Evolutionary conservation across 2,329 filamentous ascomycete genomes (phyloP).

Genomic region (Pyricularia grisea): DNA sequence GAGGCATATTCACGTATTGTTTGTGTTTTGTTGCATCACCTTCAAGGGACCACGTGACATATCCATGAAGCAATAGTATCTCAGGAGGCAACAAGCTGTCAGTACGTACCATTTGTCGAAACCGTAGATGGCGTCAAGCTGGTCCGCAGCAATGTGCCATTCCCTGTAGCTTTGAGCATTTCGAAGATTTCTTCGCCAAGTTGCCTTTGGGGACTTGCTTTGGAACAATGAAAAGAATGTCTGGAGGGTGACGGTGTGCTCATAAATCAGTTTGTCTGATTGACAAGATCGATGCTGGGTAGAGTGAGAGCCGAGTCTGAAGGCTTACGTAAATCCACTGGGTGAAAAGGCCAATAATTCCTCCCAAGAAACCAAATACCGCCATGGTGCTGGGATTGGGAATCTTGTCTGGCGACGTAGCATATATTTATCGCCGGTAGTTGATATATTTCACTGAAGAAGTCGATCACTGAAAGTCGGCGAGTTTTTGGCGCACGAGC

Average conservation of each 20-base stretch:
- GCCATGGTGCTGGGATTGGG: background rate
- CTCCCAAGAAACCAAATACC: background rate
- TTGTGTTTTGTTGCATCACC: too few species aligned
- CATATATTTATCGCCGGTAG: background rate
- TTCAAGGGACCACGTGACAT: background rate
- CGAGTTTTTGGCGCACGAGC: background rate
- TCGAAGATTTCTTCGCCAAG: slow-evolving; percentile 56
- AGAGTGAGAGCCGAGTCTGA: background rate
- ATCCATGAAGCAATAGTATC: background rate
- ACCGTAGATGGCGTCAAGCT: slow-evolving; percentile 73
- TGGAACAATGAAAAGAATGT: background rate
- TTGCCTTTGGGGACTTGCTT: slow-evolving; percentile 11
- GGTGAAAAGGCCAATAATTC: background rate
- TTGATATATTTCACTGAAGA: background rate
- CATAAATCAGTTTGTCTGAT: background rate
- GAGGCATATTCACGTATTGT: background rate
- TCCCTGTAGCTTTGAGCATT: slow-evolving; percentile 68
- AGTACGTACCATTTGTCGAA: slow-evolving; percentile 55
- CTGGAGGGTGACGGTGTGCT: background rate
- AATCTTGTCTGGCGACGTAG: background rate
- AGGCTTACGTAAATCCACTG: background rate
- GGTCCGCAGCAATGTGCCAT: slow-evolving; percentile 76
- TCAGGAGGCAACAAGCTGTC: background rate
- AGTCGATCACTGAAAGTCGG: background rate
- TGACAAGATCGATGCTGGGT: background rate